Base-by-base conservation (phyloP, 2,329 filamentous ascomycete genomes). In the Cyanodermella asteris region DNA sequence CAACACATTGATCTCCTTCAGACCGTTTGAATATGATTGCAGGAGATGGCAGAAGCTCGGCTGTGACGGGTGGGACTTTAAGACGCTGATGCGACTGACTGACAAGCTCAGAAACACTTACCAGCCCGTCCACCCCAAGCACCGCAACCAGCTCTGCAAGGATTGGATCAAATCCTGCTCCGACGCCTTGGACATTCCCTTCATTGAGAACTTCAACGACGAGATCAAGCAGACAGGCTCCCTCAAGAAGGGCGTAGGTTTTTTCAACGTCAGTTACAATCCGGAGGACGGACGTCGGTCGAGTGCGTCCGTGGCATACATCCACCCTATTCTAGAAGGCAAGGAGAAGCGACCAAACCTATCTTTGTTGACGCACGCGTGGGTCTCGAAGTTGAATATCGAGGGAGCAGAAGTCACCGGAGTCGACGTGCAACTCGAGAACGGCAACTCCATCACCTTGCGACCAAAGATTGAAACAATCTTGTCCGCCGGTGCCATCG, bases 1-100 rank as follows among this genome's bases (percentile, higher is more conserved):
- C 61, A 91, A 91, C 54, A 91, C 81, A 12, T 60, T 91, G 40
- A 91, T 91, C 49, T 87, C 76, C 11, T 91, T 91, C 64, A 68
- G 80, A 14, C 78, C 81, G 6, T 90, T 91, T 44, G 69, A 81
- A 48, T 82, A 90, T 48, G 81, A 91, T 50, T 66, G 76, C 53
- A 63, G 77, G 43, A 63, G 76, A 38, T 91, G 81, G 81, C 72
- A 82, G 41, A 64, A 64, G 16, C 58, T 77, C 42, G 81, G 81
- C 32, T 81, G 74, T 54, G 66, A 64, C 44, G 80, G 80, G 40
- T 91, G 81, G 81, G 68, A 64, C 41, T 91, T 90, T 53, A 69
- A 77, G 43, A 78, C 66, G 32, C 75, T 91, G 50, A 87, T 69
- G 50, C 67, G 77, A 30, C 58, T 81, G 22, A 58, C 87, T 37